These are phyloP conservation scores for Salix exigua DNA, from an alignment of 345 rosid species.

Conservation along the genomic window DNA sequence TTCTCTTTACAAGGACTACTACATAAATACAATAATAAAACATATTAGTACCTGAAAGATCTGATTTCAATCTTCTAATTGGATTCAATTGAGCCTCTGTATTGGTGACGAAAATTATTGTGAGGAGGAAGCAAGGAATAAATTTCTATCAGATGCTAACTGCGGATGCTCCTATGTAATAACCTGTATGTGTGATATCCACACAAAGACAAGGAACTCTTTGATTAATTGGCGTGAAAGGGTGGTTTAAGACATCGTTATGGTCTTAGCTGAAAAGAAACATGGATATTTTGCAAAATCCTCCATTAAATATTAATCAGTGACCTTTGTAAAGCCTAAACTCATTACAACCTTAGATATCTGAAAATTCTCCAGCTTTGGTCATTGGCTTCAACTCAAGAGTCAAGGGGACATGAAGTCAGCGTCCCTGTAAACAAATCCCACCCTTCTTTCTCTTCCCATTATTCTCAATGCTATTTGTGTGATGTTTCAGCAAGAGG, in stretches of 20 bases:
- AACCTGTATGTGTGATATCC: not conserved
- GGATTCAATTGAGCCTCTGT: not conserved
- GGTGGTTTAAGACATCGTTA: not conserved
- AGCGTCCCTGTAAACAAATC: not conserved
- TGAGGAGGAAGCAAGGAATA: not conserved
- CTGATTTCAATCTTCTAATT: not conserved
- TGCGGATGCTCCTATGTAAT: not conserved
- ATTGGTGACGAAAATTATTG: not conserved
- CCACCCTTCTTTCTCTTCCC: not conserved
- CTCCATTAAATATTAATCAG: not conserved
- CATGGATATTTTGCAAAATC: not conserved
- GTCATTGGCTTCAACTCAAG: not conserved
- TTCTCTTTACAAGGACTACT: not conserved
- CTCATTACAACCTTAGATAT: not conserved
- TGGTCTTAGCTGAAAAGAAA: not conserved
- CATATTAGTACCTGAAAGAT: not conserved
- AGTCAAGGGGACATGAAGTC: not conserved
- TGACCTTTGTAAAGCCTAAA: not conserved
- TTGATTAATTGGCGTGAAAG: not conserved
- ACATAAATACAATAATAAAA: not conserved
- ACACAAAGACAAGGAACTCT: not conserved
- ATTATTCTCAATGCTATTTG: not conserved
- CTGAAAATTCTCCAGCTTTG: not conserved
- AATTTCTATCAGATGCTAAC: not conserved
- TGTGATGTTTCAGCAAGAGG: slow-evolving; percentile 69